These are phyloP conservation scores for Stenocarpella maydis DNA, from an alignment of 2,329 filamentous ascomycete species.

Conservation along the genomic window DNA sequence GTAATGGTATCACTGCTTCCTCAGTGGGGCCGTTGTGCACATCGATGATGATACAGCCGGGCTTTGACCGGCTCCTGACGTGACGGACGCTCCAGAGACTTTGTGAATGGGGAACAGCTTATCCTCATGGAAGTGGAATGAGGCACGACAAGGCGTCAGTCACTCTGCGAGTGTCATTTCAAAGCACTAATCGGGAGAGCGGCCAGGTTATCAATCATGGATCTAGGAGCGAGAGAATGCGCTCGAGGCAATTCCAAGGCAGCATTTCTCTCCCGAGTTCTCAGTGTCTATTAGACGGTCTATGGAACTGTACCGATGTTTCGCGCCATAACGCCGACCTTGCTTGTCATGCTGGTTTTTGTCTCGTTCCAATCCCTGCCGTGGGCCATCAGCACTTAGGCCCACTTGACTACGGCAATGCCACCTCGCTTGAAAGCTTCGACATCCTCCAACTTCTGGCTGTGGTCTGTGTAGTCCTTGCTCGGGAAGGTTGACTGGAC, in stretches of 20 bases:
- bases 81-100: background rate
- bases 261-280: background rate
- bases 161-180: too few species aligned
- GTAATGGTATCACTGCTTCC: too few species aligned
- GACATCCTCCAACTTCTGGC: slow-evolving; percentile 65
- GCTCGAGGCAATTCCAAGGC: background rate
- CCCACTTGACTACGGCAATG: slow-evolving; percentile 70
- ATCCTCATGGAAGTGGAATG: background rate
- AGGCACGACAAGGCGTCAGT: background rate
- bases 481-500: slow-evolving; percentile 85
- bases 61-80: background rate
- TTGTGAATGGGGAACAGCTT: background rate
- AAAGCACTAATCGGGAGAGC: too few species aligned
- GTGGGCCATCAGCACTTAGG: slow-evolving; percentile 38
- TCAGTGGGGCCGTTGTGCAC: too few species aligned
- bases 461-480: slow-evolving; percentile 78
- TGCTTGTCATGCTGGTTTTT: slow-evolving; percentile 5
- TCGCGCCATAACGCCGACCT: slow-evolving; percentile 14
- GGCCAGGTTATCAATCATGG: background rate
- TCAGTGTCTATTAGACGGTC: slow-evolving; percentile 17
- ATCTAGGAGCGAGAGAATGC: background rate
- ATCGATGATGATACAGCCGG: too few species aligned
- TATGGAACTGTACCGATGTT: background rate
- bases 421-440: slow-evolving; percentile 72
- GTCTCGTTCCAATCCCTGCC: background rate